Conservation (phyloP, 257 asterid species). For the Nicotiana undulata region DNA sequence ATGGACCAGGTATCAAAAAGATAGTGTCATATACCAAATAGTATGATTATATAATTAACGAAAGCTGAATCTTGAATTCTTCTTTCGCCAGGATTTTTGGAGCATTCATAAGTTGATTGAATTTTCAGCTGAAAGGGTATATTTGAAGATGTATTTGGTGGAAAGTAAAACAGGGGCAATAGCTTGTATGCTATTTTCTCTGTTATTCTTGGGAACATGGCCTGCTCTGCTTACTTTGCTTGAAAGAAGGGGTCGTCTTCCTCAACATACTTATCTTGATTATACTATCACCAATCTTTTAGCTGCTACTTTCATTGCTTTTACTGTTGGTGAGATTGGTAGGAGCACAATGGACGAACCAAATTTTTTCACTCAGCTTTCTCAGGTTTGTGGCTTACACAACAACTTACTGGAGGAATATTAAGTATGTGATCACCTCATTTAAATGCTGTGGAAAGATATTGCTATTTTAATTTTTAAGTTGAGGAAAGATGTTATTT, state of each 20-base stretch:
- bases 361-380: conserved; percentile 56
- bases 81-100: conserved; percentile 27
- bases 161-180: conserved; percentile 95
- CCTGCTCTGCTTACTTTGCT: conserved; percentile 80
- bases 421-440: too few relatives aligned
- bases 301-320: conserved; percentile 77
- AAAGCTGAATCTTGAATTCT: background rate
- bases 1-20: background rate
- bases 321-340: conserved; percentile 83
- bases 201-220: conserved; percentile 87
- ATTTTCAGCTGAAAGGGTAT: conserved; percentile 13
- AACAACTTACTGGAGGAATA: background rate
- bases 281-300: conserved; percentile 74
- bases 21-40: background rate
- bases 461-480: too few relatives aligned
- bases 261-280: conserved; percentile 93
- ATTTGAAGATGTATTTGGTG: conserved; percentile 63
- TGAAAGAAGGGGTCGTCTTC: conserved; percentile 91
- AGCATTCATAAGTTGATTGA: conserved; percentile 20
- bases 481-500: background rate
- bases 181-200: conserved; percentile 70
- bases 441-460: too few relatives aligned
- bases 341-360: conserved; percentile 43
- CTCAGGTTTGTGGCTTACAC: conserved; percentile 44
- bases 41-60: background rate